Evolutionary conservation across 108 stramenopile genomes (phyloP).

Genomic region (Parietichytrium sp.): DNA sequence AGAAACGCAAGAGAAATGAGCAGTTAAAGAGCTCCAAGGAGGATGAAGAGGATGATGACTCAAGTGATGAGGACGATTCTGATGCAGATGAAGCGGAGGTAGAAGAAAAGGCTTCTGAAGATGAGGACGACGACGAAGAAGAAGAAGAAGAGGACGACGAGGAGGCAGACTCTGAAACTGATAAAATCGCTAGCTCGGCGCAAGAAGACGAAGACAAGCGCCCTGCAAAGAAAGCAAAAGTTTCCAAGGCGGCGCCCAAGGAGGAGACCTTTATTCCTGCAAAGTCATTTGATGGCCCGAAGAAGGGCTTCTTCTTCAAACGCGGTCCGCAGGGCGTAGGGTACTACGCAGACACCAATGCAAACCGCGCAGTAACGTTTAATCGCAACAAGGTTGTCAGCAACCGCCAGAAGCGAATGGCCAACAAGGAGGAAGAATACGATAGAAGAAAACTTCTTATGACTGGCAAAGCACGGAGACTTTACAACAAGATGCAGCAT

Average conservation of each 20-base stretch:
- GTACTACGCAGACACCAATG: constrained; percentile 51
- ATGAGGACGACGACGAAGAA: background rate
- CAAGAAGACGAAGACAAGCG: constrained; percentile 55
- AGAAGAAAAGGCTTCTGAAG: background rate
- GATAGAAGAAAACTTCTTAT: constrained; percentile 83
- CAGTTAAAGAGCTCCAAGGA: background rate
- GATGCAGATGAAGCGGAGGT: constrained; percentile 37
- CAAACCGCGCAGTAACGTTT: constrained; percentile 39
- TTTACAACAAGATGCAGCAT: constrained; percentile 88
- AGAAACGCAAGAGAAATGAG: constrained; percentile 10
- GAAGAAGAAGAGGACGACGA: constrained; percentile 42
- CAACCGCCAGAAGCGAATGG: background rate
- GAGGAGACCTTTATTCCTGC: constrained; percentile 40
- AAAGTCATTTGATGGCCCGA: constrained; percentile 45
- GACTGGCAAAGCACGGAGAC: constrained; percentile 82
- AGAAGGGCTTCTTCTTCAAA: constrained; percentile 51
- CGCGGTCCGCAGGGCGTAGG: constrained; percentile 46
- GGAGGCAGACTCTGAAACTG: background rate
- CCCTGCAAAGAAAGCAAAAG: background rate
- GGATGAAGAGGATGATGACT: constrained; percentile 48
- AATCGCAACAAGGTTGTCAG: background rate
- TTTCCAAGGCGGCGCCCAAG: background rate
- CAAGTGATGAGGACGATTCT: constrained; percentile 43
- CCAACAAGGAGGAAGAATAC: constrained; percentile 68
- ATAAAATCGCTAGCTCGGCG: too few relatives aligned